A percentile compares a stretch with the other conserved stretches of the same genome.
Evolutionary conservation across 1,284 basidiomycete genomes (phyloP).

Genomic region (Ustilago hordei): DNA sequence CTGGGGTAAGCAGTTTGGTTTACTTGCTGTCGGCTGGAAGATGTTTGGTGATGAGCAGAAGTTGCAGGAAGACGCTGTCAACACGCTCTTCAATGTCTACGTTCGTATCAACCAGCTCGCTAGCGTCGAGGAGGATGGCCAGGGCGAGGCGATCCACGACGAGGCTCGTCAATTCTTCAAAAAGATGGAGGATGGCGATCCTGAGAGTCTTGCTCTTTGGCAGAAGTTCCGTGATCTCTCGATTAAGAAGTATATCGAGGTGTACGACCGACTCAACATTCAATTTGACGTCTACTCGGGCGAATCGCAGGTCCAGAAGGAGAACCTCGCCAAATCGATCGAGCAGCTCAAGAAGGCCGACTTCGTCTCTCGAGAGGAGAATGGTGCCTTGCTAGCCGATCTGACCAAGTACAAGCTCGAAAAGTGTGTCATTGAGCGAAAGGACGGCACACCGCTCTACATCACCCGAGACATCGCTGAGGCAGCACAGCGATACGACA

Average conservation of each 20-base stretch:
- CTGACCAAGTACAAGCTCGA: slow-evolving; percentile 74
- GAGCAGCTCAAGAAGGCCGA: slow-evolving; percentile 27
- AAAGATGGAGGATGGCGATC: slow-evolving; percentile 90
- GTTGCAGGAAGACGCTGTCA: slow-evolving; percentile 89
- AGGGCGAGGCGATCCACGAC: slow-evolving; percentile 78
- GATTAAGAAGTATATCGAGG: slow-evolving; percentile 78
- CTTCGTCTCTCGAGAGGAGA: slow-evolving; percentile 60
- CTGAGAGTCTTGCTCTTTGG: slow-evolving; percentile 87
- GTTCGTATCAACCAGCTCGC: slow-evolving; percentile 92
- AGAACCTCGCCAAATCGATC: slow-evolving; percentile 77
- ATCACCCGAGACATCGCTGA: slow-evolving; percentile 97
- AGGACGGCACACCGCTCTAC: slow-evolving; percentile 97
- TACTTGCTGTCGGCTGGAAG: slow-evolving; percentile 92
- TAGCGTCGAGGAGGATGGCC: slow-evolving; percentile 72
- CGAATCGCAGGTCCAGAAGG: slow-evolving; percentile 34
- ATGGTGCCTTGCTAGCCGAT: slow-evolving; percentile 66
- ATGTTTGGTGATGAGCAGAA: slow-evolving; percentile 88
- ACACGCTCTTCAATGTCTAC: slow-evolving; percentile 93
- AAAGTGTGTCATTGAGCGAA: slow-evolving; percentile 91
- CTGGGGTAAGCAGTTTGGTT: slow-evolving; percentile 73
- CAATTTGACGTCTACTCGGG: slow-evolving; percentile 15
- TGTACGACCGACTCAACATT: slow-evolving; percentile 83
- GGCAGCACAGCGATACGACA: slow-evolving; percentile 88
- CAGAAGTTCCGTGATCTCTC: slow-evolving; percentile 90
- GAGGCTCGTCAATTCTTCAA: slow-evolving; percentile 92